Evolutionary conservation across 2,329 filamentous ascomycete genomes (phyloP).

Genomic region (Alternaria consortialis): DNA sequence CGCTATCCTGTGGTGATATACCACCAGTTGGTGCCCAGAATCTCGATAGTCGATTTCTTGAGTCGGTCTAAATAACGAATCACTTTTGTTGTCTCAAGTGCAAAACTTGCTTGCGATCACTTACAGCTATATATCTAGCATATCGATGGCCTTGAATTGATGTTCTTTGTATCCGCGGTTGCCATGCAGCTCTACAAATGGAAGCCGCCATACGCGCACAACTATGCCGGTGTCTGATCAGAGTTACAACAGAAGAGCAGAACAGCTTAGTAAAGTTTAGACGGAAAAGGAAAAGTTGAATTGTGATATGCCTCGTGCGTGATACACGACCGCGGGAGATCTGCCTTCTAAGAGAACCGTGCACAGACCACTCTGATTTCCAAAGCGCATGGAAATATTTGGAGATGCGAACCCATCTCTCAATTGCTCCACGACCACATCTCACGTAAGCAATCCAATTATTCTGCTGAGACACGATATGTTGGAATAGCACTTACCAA

Average conservation of each 20-base stretch:
- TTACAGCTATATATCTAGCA: conserved; percentile 52
- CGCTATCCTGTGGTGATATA: conserved; percentile 63
- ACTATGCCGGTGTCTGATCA: background rate
- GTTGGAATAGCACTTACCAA: conserved; percentile 6
- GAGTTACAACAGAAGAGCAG: background rate
- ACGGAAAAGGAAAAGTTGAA: background rate
- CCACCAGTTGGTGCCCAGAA: conserved; percentile 83
- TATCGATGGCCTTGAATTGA: conserved; percentile 14
- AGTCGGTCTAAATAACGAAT: conserved; percentile 57
- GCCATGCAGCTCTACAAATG: conserved; percentile 32
- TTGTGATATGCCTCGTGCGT: conserved; percentile 12
- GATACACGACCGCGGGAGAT: conserved; percentile 11
- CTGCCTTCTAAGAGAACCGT: conserved; percentile 20
- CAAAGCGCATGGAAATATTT: conserved; percentile 40
- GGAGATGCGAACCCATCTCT: conserved; percentile 25
- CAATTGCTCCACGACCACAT: conserved; percentile 39
- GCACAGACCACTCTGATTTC: conserved; percentile 38
- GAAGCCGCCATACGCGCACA: conserved; percentile 40
- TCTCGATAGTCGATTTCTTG: conserved; percentile 70
- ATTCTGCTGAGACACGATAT: background rate
- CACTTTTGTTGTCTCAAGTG: background rate
- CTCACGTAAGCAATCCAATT: conserved; percentile 32
- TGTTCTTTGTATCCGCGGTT: conserved; percentile 19
- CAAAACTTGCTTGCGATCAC: background rate
- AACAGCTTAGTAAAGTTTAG: background rate